Evolutionary conservation across 179 eudicot species (phyloP).

Genomic region (Silene noctiflora): DNA sequence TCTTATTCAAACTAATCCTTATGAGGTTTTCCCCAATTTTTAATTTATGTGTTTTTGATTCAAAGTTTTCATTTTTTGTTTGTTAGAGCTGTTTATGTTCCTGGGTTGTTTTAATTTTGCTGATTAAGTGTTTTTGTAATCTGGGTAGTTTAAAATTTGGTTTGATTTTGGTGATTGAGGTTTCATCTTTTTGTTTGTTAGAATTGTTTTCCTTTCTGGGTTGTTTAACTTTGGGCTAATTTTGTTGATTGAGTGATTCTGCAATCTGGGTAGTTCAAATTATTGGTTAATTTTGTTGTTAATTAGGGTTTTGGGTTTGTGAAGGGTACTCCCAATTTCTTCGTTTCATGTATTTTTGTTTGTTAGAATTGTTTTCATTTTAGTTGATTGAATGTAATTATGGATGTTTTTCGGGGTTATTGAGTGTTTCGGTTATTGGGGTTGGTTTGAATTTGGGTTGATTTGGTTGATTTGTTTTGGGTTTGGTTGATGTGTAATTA

Average conservation of each 20-base stretch:
- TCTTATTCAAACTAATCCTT: constrained; percentile 67
- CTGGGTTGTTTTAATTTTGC: constrained; percentile 13
- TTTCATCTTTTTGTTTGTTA: background rate
- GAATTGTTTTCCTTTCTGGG: background rate
- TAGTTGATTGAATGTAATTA: no score
- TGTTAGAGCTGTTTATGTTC: background rate
- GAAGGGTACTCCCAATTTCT: no score
- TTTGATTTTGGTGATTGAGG: background rate
- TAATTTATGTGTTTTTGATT: background rate
- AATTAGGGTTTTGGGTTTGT: background rate
- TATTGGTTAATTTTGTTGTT: background rate
- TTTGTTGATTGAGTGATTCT: background rate
- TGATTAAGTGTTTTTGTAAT: background rate
- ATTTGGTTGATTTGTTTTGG: no score
- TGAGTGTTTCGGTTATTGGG: no score
- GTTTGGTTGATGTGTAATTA: no score
- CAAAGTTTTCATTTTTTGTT: background rate
- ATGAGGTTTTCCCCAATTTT: constrained; percentile 48
- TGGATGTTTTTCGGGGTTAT: no score
- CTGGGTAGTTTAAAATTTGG: background rate
- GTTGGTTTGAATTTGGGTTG: no score
- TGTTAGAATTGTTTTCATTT: no score
- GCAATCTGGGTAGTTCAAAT: background rate
- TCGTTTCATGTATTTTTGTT: no score
- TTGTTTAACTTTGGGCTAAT: background rate